A percentile compares a stretch with the other conserved stretches of the same genome.
These are phyloP conservation scores for Rhodofomes roseus DNA, from an alignment of 1,284 basidiomycete species.

Conservation along the genomic window DNA sequence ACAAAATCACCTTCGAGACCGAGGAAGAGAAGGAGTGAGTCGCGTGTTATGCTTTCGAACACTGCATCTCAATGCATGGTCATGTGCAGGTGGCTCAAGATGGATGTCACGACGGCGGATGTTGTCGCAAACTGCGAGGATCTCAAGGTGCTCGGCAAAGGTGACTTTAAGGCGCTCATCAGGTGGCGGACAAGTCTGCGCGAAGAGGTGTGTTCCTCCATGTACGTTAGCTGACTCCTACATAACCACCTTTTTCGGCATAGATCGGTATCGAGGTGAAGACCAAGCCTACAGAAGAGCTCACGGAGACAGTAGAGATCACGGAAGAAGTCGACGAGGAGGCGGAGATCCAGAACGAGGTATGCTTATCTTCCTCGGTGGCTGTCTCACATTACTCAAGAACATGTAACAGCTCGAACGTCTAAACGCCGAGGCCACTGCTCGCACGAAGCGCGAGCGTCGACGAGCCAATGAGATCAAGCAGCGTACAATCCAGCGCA, in stretches of 20 bases:
- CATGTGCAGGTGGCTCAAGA: conserved; percentile 59
- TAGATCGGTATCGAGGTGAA: conserved; percentile 74
- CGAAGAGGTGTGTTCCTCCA: conserved; percentile 58
- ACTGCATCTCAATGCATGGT: background rate
- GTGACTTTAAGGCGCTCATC: conserved; percentile 92
- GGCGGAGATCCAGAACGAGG: conserved; percentile 84
- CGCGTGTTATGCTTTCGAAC: background rate
- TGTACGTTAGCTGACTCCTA: background rate
- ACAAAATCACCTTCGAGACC: conserved; percentile 79
- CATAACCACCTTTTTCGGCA: background rate
- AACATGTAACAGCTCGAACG: conserved; percentile 66
- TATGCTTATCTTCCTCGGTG: conserved; percentile 29
- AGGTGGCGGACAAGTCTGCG: conserved; percentile 88
- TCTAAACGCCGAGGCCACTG: conserved; percentile 74
- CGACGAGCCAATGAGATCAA: conserved; percentile 89
- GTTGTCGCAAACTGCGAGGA: conserved; percentile 84
- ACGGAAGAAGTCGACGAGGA: conserved; percentile 82
- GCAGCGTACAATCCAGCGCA: conserved; percentile 84
- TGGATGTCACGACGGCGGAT: conserved; percentile 76
- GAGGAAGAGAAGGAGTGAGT: conserved; percentile 83
- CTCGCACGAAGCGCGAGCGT: conserved; percentile 79
- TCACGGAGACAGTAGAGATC: conserved; percentile 75
- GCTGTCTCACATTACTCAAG: background rate
- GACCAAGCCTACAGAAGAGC: conserved; percentile 65
- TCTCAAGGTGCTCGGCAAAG: conserved; percentile 95